A percentile compares a stretch with the other conserved stretches of the same genome.
These are phyloP conservation scores for Sequoiadendron giganteum DNA, from an alignment of 75 land plant species.

Conservation along the genomic window DNA sequence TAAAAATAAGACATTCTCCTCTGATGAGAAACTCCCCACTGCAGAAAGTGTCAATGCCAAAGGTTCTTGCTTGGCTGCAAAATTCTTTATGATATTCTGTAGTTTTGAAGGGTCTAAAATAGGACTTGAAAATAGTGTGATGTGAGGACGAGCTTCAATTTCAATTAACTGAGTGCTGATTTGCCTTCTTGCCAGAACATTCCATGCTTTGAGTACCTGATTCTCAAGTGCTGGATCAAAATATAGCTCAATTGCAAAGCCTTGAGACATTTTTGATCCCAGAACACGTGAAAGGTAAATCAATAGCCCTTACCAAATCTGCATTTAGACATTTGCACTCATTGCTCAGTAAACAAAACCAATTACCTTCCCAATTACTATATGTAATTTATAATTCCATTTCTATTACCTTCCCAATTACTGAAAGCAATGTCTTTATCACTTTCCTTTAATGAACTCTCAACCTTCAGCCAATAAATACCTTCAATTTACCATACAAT, in stretches of 20 bases:
- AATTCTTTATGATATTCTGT: conserved; percentile 30
- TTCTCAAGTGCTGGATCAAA: conserved; percentile 90
- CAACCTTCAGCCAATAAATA: neutral
- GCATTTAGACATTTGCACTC: neutral
- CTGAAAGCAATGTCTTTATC: neutral
- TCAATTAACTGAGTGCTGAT: conserved; percentile 83
- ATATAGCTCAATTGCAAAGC: conserved; percentile 75
- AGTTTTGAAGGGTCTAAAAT: conserved; percentile 45
- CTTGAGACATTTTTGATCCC: conserved; percentile 21
- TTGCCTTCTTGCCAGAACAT: conserved; percentile 78
- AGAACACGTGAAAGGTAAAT: neutral
- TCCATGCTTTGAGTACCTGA: conserved; percentile 84
- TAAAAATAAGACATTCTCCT: conserved; percentile 54
- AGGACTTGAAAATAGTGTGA: conserved; percentile 57
- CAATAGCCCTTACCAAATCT: neutral
- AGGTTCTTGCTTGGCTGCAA: conserved; percentile 63
- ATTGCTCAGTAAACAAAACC: neutral
- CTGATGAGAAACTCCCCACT: conserved; percentile 33
- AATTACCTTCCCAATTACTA: neutral
- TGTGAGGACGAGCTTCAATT: conserved; percentile 73
- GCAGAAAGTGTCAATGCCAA: conserved; percentile 57
- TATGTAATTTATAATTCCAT: neutral
- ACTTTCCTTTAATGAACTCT: neutral
- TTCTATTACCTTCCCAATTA: neutral
- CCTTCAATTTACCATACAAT: neutral